These are phyloP conservation scores for Penicillium mononematosum DNA, from an alignment of 495 filamentous ascomycete species.

Conservation along the genomic window DNA sequence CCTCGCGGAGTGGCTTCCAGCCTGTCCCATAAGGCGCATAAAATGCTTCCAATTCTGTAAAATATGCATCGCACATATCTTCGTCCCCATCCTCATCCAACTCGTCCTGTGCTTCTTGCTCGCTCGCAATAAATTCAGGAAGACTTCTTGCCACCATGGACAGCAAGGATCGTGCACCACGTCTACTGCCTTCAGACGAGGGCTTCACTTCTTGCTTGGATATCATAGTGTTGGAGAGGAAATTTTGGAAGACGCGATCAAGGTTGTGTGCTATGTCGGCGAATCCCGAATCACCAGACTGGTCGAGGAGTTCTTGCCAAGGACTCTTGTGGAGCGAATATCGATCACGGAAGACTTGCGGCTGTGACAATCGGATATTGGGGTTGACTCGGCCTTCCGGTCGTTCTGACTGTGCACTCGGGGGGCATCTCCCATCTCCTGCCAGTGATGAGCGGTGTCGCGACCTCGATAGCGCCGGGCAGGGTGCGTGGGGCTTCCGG, in stretches of 20 bases:
- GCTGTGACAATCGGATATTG: not conserved
- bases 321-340: conserved; percentile 36
- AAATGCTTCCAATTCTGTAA: conserved; percentile 63
- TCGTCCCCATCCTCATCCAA: conserved; percentile 46
- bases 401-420: conserved; percentile 18
- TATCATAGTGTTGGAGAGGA: conserved; percentile 37
- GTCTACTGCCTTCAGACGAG: not conserved
- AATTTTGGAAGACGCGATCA: conserved; percentile 40
- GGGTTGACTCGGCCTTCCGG: not conserved
- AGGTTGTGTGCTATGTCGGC: conserved; percentile 40
- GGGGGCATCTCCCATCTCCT: conserved; percentile 28
- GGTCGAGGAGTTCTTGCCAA: conserved; percentile 42
- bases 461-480: conserved; percentile 48
- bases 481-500: conserved; percentile 40
- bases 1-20: conserved; percentile 63
- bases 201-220: not conserved
- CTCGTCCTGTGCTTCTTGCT: conserved; percentile 57
- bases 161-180: conserved; percentile 57
- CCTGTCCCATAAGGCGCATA: conserved; percentile 53
- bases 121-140: conserved; percentile 60
- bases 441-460: conserved; percentile 47
- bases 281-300: conserved; percentile 36
- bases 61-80: conserved; percentile 54
- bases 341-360: conserved; percentile 19
- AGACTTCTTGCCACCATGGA: conserved; percentile 63